Base-by-base conservation (phyloP, 1,284 basidiomycete species). In the Boletus semigastroideus region DNA sequence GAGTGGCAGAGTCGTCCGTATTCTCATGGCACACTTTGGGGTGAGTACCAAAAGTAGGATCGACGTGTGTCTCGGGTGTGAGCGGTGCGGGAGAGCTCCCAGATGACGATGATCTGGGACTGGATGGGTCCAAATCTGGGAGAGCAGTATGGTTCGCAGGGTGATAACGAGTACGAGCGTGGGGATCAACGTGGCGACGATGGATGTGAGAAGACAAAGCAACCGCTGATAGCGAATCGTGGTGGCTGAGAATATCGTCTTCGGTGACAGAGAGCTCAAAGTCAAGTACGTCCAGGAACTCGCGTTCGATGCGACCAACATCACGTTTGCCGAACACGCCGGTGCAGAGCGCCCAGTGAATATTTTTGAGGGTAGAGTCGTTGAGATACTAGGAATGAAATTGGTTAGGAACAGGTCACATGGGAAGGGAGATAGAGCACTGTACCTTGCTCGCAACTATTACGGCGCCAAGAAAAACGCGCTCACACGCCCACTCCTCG, bases 271-370 rank as follows among this genome's bases (percentile, higher is more conserved):
- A 73, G 42, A 88, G 76, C 61, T 89, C 83, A 57, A 83, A 88
- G 63, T 86, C 82, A 58, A 88, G 78, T 33, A 88, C 87, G 55
- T 86, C 83, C 54, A 89, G 79, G 68, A 86, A 88, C 69, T 88
- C 86, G 59, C 86, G 80, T 67, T 88, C 86, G 60, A 89, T 87
- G 58, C 86, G 80, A 30, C 86, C 86, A 20, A 88, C 79, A 61
- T 89, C 87, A 19, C 85, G 79, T 64, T 87, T 87, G 63, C 86
- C 86, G 62, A 89, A 88, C 31, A 89, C 82, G 47, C 86, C 85
- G 0, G 87, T 88, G 71, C 86, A 88, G 13, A 86, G 72, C 12
- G 86, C 85, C 86, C 86, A 88, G 68, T 88, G 86, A 17, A 86
- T 74, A 65, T 88, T 88, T 74, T 88, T 88, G 17, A 88, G 74